Percentiles rank a stretch among this genome's conserved stretches.
Conservation (phyloP, 257 asterid species). For the Striga asiatica region DNA sequence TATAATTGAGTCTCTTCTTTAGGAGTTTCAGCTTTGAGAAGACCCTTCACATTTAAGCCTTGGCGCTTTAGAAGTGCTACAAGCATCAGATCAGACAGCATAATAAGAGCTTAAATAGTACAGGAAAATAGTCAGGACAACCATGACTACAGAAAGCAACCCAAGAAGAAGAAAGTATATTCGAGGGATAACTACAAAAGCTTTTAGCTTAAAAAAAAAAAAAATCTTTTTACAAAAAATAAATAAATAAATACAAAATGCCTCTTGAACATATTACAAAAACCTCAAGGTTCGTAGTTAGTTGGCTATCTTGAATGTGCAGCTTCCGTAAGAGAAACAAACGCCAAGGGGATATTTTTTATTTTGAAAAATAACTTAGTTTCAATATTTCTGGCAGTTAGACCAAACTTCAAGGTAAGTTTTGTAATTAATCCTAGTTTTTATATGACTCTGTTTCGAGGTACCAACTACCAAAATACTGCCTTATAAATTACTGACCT, state of each 20-base stretch:
- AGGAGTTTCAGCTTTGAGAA: slow-evolving; percentile 79
- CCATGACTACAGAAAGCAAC: no score
- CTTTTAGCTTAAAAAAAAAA: neutral
- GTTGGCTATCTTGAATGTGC: neutral
- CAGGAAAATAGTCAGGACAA: no score
- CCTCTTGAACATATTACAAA: no score
- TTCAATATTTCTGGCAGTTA: neutral
- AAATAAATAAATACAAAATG: no score
- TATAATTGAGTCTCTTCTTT: slow-evolving; percentile 77
- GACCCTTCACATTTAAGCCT: slow-evolving; percentile 91
- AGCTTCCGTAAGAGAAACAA: neutral
- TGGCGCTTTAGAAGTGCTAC: slow-evolving; percentile 92
- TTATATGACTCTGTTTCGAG: neutral
- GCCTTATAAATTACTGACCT: slow-evolving; percentile 46
- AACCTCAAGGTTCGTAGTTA: neutral
- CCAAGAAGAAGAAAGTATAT: neutral
- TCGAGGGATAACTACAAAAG: slow-evolving; percentile 10
- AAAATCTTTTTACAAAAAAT: neutral
- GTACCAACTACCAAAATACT: neutral
- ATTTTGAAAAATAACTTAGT: neutral
- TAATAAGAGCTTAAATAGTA: slow-evolving; percentile 6
- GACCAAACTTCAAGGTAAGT: no score
- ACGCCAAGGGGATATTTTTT: neutral
- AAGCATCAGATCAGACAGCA: slow-evolving; percentile 18
- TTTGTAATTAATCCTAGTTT: no score